Evolutionary conservation across 345 rosid species (phyloP).

Genomic region (Linum trigynum): DNA sequence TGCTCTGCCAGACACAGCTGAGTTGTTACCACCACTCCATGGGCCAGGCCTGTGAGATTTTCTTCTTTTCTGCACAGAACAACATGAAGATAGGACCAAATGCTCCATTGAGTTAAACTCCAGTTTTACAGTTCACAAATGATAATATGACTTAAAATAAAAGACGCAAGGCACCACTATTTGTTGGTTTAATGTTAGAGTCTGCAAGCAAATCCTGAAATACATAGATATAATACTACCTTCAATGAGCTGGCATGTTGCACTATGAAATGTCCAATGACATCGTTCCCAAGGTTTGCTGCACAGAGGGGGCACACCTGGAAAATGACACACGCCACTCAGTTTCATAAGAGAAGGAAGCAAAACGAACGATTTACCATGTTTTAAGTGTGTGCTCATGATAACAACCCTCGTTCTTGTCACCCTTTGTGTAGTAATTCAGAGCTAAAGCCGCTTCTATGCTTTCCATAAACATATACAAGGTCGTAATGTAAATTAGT

Average conservation of each 20-base stretch:
- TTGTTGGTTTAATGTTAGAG: not conserved
- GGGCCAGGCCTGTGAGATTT: constrained; percentile 27
- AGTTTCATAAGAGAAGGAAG: not conserved
- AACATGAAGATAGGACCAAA: not conserved
- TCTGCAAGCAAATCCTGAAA: not conserved
- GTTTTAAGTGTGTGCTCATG: not conserved
- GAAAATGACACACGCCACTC: not conserved
- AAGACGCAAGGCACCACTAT: not conserved
- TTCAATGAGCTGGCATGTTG: constrained; percentile 43
- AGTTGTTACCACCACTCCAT: constrained; percentile 20
- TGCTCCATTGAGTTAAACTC: too few relatives aligned
- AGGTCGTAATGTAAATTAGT: not conserved
- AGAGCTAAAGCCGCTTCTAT: too few relatives aligned
- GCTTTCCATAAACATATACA: too few relatives aligned
- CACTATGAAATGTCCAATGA: constrained; percentile 40
- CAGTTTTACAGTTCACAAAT: too few relatives aligned
- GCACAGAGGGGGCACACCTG: constrained; percentile 71
- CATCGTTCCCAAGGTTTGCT: constrained; percentile 50
- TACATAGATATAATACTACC: constrained; percentile 19
- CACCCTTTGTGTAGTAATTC: not conserved
- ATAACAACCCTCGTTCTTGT: not conserved
- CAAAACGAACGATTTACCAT: not conserved
- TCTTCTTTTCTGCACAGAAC: constrained; percentile 38
- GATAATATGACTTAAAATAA: too few relatives aligned
- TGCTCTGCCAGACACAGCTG: constrained; percentile 37